Conservation (phyloP, 345 rosid genomes). For the Eucalyptus tenuipes region DNA sequence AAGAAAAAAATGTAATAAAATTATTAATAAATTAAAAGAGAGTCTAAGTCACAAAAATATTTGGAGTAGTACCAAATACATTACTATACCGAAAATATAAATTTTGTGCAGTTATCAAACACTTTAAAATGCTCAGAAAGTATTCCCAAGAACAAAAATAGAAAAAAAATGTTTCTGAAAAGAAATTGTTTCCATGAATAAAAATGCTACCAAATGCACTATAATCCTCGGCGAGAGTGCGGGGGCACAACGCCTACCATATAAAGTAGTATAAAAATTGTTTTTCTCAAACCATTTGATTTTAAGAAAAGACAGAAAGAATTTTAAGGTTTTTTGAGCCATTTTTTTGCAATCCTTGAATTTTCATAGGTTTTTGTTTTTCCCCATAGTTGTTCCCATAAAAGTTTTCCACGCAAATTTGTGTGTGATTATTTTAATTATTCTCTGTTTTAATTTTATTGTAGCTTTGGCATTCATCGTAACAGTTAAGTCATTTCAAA, state of each 20-base stretch:
- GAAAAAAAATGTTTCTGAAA: rapidly evolving
- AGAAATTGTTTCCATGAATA: rapidly evolving
- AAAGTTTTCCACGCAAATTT: not conserved
- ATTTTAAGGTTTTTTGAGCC: not conserved
- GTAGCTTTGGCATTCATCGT: rapidly evolving
- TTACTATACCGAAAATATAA: rapidly evolving
- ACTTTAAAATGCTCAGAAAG: rapidly evolving
- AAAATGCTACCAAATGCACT: rapidly evolving
- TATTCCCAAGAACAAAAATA: rapidly evolving
- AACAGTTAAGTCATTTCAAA: not conserved
- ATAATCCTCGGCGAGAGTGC: rapidly evolving
- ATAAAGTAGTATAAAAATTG: too few relatives aligned
- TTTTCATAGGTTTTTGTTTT: not conserved
- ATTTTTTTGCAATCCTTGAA: not conserved
- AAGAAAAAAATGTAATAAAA: too few relatives aligned
- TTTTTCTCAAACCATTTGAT: not conserved
- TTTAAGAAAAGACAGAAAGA: too few relatives aligned
- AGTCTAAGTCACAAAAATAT: too few relatives aligned
- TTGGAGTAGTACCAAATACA: too few relatives aligned
- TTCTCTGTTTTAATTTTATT: too few relatives aligned
- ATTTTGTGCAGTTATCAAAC: rapidly evolving
- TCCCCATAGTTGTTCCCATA: not conserved
- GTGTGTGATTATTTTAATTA: too few relatives aligned
- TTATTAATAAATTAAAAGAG: too few relatives aligned
- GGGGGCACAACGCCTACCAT: rapidly evolving